These are phyloP conservation scores for Penicillium cataractarum DNA, from an alignment of 495 filamentous ascomycete species.

Conservation along the genomic window DNA sequence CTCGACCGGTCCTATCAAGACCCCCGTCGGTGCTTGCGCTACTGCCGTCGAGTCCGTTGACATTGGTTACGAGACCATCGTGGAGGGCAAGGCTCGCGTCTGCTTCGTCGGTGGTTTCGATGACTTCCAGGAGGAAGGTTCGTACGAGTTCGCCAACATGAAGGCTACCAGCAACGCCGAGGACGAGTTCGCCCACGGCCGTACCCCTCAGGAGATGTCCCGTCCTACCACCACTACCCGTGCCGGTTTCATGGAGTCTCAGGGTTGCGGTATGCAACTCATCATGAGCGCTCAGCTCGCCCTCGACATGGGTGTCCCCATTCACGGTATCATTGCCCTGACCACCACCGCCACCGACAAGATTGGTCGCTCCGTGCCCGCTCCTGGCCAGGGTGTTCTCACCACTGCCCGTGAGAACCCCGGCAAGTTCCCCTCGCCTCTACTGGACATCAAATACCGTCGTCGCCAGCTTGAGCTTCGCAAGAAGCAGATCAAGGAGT, in stretches of 20 bases:
- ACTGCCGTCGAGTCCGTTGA: constrained; percentile 97
- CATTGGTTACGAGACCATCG: constrained; percentile 96
- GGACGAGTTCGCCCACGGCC: constrained; percentile 92
- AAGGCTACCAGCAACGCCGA: constrained; percentile 97
- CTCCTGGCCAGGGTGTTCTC: constrained; percentile 93
- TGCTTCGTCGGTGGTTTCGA: constrained; percentile 99
- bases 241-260: constrained; percentile 99
- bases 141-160: constrained; percentile 99
- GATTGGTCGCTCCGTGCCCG: constrained; percentile 95
- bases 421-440: constrained; percentile 89
- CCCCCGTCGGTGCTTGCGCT: constrained; percentile 95
- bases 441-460: constrained; percentile 96
- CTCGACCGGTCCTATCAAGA: constrained; percentile 98
- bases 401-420: constrained; percentile 93
- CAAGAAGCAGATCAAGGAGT: constrained; percentile 88
- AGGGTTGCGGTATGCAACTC: constrained; percentile 96
- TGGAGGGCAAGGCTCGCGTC: constrained; percentile 94
- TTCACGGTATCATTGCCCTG: constrained; percentile 90
- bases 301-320: constrained; percentile 97
- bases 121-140: constrained; percentile 99
- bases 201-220: constrained; percentile 97
- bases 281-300: constrained; percentile 98
- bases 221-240: constrained; percentile 94
- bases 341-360: constrained; percentile 99
- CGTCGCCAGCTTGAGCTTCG: constrained; percentile 91